Base-by-base conservation (phyloP, 352 stramenopile species). In the Globisporangium takayamanum region DNA sequence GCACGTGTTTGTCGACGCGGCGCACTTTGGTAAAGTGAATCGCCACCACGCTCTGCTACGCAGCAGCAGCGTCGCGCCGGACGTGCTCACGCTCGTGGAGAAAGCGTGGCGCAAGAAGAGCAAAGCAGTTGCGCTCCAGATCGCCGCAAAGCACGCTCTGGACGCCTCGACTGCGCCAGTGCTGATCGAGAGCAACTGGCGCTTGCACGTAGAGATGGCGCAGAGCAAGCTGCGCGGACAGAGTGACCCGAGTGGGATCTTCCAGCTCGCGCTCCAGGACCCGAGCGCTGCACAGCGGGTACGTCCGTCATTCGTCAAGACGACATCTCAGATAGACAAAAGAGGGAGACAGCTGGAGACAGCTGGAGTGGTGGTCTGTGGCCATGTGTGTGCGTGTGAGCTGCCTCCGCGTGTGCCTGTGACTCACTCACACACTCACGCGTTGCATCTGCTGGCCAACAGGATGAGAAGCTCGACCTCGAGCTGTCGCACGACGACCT, bases 41-140 rank as follows among this genome's bases (percentile, higher is more conserved):
- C 44, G 57, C 0, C 63, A 59, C 16, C 65, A 60, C 16, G 49
- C 72, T 12, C 64, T 89, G 26, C 30, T 56, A 3, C 55, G 52
- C 5, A 52, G 47, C 1, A 28, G 49, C 28, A 70, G 68, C 3
- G 60, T 78, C 5, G 50, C 70, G 1, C 45, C 64, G 1, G 59
- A 68, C 5, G 75, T 80, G 22, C 56, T 70, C 16, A 45, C 53
- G 30, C 46, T 64, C 2, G 26, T 87, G 15, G 76, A 86, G 44
- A 79, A 83, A 60, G 56, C 69, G 47, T 89, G 80, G 80, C 74
- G 68, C 46, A 87, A 89, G 66, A 87, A 83, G 60, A 73, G 78
- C 14, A 51, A 52, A 5, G 28, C 28, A 0, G 26, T 59, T 2
- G 45, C 50, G 7, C 33, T 53, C 22, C 42, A 63, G 50, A 55